phyloP scores from a whole-genome alignment of 306 rosid genomes.

The Quercus aquifolioides region DNA sequence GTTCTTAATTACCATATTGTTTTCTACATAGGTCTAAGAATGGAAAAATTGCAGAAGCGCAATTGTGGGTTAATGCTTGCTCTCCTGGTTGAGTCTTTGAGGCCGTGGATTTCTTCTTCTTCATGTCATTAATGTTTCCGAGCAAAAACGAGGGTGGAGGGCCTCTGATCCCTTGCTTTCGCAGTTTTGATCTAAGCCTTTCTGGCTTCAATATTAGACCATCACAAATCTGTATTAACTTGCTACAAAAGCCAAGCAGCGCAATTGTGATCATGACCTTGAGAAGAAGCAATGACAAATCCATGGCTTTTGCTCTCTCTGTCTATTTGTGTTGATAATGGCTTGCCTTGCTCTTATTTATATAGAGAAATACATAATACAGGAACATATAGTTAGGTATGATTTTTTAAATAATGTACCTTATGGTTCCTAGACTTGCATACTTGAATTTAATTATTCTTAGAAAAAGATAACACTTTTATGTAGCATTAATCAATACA shows the following conservation, averaged over 20 bases:
- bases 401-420: no score
- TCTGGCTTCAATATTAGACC: slow-evolving; percentile 26
- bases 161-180: slow-evolving; percentile 48
- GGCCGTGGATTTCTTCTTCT: background rate
- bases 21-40: slow-evolving; percentile 31
- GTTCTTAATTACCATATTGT: slow-evolving; percentile 23
- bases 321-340: background rate
- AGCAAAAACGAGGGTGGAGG: slow-evolving; percentile 34
- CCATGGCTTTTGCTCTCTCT: background rate
- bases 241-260: background rate
- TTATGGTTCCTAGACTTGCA: no score
- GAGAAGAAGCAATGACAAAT: slow-evolving; percentile 7
- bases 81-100: background rate
- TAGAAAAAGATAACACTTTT: no score
- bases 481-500: no score
- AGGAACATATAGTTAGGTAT: no score
- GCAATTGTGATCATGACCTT: slow-evolving; percentile 6
- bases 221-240: slow-evolving; percentile 9
- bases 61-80: slow-evolving; percentile 14
- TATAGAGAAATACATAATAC: no score
- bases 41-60: slow-evolving; percentile 27
- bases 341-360: background rate
- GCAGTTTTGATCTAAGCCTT: slow-evolving; percentile 24
- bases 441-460: no score
- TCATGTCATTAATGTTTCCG: slow-evolving; percentile 34